A percentile compares a stretch with the other conserved stretches of the same genome.
phyloP scores from a whole-genome alignment of 140 eudicot species.

The Stevia rebaudiana region DNA sequence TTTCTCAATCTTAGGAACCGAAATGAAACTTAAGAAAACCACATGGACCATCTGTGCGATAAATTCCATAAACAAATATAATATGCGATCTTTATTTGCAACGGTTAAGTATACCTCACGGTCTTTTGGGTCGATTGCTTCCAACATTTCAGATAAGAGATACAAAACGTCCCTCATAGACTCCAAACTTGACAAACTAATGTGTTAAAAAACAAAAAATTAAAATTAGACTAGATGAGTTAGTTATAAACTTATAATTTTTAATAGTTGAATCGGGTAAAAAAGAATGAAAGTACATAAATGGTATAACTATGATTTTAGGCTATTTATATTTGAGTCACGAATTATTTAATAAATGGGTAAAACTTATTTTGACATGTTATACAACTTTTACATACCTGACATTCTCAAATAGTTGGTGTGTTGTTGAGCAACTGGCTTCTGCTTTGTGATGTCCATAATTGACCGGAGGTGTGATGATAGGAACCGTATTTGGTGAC shows the following conservation, averaged over 20 bases:
- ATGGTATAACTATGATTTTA: too few relatives aligned
- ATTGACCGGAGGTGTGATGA: constrained; percentile 65
- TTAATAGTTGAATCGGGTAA: too few relatives aligned
- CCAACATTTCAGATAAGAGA: constrained; percentile 79
- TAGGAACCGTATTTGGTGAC: constrained; percentile 58
- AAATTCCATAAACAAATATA: too few relatives aligned
- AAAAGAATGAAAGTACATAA: too few relatives aligned
- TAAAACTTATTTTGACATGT: neutral
- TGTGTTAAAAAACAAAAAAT: neutral
- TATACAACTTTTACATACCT: constrained; percentile 47
- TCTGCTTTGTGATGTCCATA: constrained; percentile 53
- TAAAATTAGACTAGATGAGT: too few relatives aligned
- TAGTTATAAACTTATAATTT: too few relatives aligned
- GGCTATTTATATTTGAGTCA: too few relatives aligned
- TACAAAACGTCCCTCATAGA: constrained; percentile 66
- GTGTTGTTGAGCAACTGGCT: constrained; percentile 61
- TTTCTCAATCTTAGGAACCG: too few relatives aligned
- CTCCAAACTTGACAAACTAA: constrained; percentile 59
- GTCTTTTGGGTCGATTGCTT: constrained; percentile 67
- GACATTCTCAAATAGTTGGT: constrained; percentile 51
- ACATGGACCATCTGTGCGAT: too few relatives aligned
- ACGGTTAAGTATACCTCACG: constrained; percentile 46
- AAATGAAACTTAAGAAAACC: too few relatives aligned
- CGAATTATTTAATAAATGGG: too few relatives aligned
- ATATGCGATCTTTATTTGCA: neutral